Evolutionary conservation across 306 rosid species (phyloP).

Genomic region (Canavalia ensiformis): DNA sequence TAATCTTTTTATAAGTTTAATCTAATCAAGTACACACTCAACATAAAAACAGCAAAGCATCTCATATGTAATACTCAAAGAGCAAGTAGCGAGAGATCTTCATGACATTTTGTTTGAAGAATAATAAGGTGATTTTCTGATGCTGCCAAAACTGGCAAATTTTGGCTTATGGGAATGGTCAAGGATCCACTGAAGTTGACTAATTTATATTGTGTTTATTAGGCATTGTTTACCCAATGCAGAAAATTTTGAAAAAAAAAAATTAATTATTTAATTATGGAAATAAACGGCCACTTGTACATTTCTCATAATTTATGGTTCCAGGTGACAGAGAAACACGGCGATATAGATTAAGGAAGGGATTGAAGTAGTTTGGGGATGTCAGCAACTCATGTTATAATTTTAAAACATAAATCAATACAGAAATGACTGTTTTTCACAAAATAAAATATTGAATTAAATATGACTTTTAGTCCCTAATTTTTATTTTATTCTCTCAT

Average conservation of each 20-base stretch:
- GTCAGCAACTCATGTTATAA: not conserved
- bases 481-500: too few relatives aligned
- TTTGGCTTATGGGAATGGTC: slow-evolving; percentile 2
- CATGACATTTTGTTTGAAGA: not conserved
- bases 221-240: not conserved
- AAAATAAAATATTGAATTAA: too few relatives aligned
- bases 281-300: not conserved
- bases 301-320: not conserved
- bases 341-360: not conserved
- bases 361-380: not conserved
- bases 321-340: not conserved
- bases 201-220: not conserved
- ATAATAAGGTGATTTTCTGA: not conserved
- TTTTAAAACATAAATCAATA: not conserved
- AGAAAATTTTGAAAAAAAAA: not conserved
- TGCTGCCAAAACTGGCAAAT: slow-evolving; percentile 1
- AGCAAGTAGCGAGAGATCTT: slow-evolving; percentile 12
- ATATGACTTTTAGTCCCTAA: too few relatives aligned
- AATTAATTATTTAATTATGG: not conserved
- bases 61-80: not conserved
- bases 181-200: slow-evolving; percentile 17
- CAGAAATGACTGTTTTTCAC: not conserved
- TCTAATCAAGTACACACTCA: not conserved
- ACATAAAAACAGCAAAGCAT: not conserved
- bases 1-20: too few relatives aligned